Evolutionary conservation across 352 stramenopile species (phyloP), one percentile per base, ranked within the genome.

Genomic region (Phytopythium litorale): DNA sequence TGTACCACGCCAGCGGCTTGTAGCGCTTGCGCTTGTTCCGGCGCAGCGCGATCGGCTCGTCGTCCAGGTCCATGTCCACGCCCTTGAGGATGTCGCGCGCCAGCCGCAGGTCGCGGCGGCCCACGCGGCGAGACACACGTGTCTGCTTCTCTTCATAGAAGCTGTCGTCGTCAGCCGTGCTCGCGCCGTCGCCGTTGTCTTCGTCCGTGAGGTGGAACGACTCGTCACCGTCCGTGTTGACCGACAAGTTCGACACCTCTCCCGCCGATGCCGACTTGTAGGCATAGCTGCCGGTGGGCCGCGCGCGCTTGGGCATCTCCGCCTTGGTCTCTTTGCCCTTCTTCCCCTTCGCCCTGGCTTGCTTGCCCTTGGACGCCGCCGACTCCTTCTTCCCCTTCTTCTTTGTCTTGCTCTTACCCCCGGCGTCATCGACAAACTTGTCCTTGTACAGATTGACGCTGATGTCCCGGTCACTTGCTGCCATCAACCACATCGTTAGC

Each of bases 1-100:
- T 94, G 73, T 94, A 96, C 87, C 87, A 96, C 16, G 73, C 87
- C n/a, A 96, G 71, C 23, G 87, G 87, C 78, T 92, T 91, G 61
- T 86, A 94, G 9, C 87, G 81, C 57, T 73, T 76, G 33, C 87
- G 77, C 64, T 91, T 92, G 7, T 84, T 94, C 8, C 87, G 81
- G 56, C 87, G 84, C 37, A 92, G 70, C 1, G 79, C 79, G 23
- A 53, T 73, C 15, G 67, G 67, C 48, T 84, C 72, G 60, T 72
- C 69, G 33, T 65, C 63, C 42, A 78, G 67, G 15, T 60, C 54
- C n/a, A 50, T 21, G 13, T 68, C 75, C 0, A 68, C 72, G 42
- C 88, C 73, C 15, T 75, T 75, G 28, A 92, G 71, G 37, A 81
- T 76, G 57, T 90, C 81, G 35, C 75, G 70, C 40, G 72, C 75